phyloP scores from a whole-genome alignment of 2,329 filamentous ascomycete genomes.

The Fusarium brevicatenulatum region DNA sequence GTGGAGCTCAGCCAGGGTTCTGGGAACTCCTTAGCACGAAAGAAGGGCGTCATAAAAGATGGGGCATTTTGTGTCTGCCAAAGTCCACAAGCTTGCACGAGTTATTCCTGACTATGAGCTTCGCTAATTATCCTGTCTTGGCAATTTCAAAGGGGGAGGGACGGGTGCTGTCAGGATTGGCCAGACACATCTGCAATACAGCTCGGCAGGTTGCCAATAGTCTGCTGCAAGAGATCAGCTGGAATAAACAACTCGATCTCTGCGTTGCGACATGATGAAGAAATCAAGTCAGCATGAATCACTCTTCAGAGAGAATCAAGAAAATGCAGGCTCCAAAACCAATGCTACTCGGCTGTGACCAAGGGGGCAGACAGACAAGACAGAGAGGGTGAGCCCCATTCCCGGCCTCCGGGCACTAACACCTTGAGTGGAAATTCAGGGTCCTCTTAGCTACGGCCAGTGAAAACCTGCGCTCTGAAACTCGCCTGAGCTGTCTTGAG shows the following conservation, averaged over 20 bases:
- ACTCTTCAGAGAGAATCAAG: neutral
- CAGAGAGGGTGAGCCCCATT: neutral
- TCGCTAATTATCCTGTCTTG: constrained; percentile 11
- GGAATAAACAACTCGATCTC: neutral
- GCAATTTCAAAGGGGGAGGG: constrained; percentile 28
- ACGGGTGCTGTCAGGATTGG: constrained; percentile 36
- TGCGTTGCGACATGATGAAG: neutral
- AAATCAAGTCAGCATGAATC: constrained; percentile 8
- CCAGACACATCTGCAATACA: constrained; percentile 9
- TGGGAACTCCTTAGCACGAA: neutral
- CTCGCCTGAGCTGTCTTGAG: constrained; percentile 20
- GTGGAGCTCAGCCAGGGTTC: neutral
- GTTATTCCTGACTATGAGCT: constrained; percentile 11
- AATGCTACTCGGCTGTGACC: constrained; percentile 4
- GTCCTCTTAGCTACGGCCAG: constrained; percentile 7
- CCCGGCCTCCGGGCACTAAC: neutral
- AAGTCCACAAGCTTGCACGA: neutral
- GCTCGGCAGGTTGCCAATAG: constrained; percentile 20
- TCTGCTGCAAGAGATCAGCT: constrained; percentile 11
- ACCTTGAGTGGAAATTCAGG: constrained; percentile 13
- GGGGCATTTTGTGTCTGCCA: neutral
- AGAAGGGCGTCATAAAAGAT: constrained; percentile 24
- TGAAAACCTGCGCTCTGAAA: constrained; percentile 21
- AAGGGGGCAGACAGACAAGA: neutral
- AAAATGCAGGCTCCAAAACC: neutral